phyloP scores from a whole-genome alignment of 2,329 filamentous ascomycete genomes.

The Fusarium ramigenum region DNA sequence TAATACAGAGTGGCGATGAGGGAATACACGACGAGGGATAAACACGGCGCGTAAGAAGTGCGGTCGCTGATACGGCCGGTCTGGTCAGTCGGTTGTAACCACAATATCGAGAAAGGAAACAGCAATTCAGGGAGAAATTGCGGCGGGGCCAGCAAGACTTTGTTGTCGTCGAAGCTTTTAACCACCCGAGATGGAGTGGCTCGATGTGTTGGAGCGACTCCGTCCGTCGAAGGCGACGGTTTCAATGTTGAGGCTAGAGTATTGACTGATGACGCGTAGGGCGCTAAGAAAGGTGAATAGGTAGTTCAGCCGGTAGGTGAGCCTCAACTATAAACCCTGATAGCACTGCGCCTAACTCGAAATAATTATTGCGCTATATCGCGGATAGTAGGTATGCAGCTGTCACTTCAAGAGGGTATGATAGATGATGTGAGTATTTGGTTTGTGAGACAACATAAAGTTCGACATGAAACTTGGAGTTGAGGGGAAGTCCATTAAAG shows the following conservation, averaged over 20 bases:
- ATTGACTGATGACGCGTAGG: conserved; percentile 15
- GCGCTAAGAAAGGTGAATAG: background rate
- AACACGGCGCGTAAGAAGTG: conserved; percentile 30
- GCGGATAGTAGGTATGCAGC: background rate
- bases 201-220: background rate
- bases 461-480: conserved; percentile 32
- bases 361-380: background rate
- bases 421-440: background rate
- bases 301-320: background rate
- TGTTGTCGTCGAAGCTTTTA: background rate
- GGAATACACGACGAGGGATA: conserved; percentile 18
- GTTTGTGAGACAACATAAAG: conserved; percentile 8
- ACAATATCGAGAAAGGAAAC: conserved; percentile 9
- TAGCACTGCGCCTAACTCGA: background rate
- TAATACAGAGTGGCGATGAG: conserved; percentile 23
- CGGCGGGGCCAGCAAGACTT: conserved; percentile 1
- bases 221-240: background rate
- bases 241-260: background rate
- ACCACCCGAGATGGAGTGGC: background rate
- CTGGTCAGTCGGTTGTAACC: conserved; percentile 30
- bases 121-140: background rate
- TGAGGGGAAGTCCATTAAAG: conserved; percentile 27
- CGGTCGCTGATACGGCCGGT: conserved; percentile 38
- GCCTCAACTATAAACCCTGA: background rate
- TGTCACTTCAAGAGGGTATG: background rate